Evolutionary conservation across 495 filamentous ascomycete genomes (phyloP), one percentile per base, ranked within the genome.

Genomic region (Acidiella bohemica): DNA sequence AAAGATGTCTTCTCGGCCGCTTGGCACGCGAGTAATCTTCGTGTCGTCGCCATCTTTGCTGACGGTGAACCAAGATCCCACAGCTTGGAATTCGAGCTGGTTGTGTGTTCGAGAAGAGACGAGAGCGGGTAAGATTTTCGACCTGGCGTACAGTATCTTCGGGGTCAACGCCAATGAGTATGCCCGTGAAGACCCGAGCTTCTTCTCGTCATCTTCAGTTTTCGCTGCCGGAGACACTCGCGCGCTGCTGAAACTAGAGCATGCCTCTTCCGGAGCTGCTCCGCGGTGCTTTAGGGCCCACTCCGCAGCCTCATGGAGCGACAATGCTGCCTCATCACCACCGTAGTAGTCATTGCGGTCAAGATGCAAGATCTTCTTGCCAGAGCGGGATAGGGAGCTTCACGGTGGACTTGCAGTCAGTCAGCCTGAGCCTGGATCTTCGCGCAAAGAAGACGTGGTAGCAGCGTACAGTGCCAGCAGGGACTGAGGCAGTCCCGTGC

Each of bases 1-100:
- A 53, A 90, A 88, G 31, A 95, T 70, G 61, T 93, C 87, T 60
- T 95, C 87, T 24, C 87, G 73, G 30, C 81, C 81, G 43, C 76
- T 80, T 1, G 87, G 85, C 39, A 95, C 76, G 16, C 75, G 73
- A 26, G 65, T 35, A 7, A 44, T 27, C 5, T 34, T 10, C 11
- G 43, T 5, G 2, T 12, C 8, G 4, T 19, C 8, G 13, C 19
- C 42, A 25, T n/a, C 16, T 19, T 35, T 13, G 36, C 31, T 27
- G 54, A 79, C 78, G 25, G 93, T 75, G 73, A 79, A 96, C 81
- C 86, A 96, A 42, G 81, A 88, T 22, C 92, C 92, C 5, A 96
- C 80, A 4, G 90, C 85, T 45, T 87, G 75, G 58, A 95, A 97
- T 48, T 94, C 87, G 42, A 97, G 70, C 59, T 93, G 83, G 23